A percentile compares a stretch with the other conserved stretches of the same genome.
These are phyloP conservation scores for Penicillium argentinense DNA, from an alignment of 495 filamentous ascomycete genomes.

Conservation along the genomic window DNA sequence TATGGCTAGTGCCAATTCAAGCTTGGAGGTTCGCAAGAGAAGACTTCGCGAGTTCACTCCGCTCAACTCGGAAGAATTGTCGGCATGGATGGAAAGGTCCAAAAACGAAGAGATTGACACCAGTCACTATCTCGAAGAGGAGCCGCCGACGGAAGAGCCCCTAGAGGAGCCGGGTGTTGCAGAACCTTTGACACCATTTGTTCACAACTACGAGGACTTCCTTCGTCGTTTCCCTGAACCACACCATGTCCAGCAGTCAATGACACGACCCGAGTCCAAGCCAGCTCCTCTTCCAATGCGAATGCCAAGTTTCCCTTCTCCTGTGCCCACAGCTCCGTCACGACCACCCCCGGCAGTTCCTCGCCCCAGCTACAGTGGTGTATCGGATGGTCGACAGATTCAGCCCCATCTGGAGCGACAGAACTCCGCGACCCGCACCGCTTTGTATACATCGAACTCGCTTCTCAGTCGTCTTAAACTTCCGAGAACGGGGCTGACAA, in stretches of 20 bases:
- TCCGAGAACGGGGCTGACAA: constrained; percentile 72
- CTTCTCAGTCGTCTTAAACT: constrained; percentile 50
- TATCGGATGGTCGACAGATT: constrained; percentile 64
- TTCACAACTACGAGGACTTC: constrained; percentile 71
- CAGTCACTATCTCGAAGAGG: constrained; percentile 41
- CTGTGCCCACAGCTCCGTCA: constrained; percentile 44
- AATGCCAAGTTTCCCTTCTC: constrained; percentile 37
- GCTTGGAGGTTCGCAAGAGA: constrained; percentile 54
- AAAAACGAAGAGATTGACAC: constrained; percentile 54
- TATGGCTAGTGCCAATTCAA: constrained; percentile 52
- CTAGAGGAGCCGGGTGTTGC: constrained; percentile 36
- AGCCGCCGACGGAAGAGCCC: constrained; percentile 36
- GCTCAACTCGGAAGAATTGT: constrained; percentile 60
- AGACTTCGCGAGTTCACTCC: constrained; percentile 58
- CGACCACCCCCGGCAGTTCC: constrained; percentile 85
- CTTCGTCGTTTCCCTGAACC: constrained; percentile 77
- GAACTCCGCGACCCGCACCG: constrained; percentile 46
- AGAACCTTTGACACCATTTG: constrained; percentile 43
- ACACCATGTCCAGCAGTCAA: constrained; percentile 71
- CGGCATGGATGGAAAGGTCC: constrained; percentile 59
- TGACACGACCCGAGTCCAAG: constrained; percentile 49
- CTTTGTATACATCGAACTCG: constrained; percentile 43
- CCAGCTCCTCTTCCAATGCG: constrained; percentile 16
- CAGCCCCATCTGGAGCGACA: constrained; percentile 52
- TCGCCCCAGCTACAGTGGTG: constrained; percentile 83